Conservation (phyloP, 164 flowering plant genomes). For the Brasenia schreberi region DNA sequence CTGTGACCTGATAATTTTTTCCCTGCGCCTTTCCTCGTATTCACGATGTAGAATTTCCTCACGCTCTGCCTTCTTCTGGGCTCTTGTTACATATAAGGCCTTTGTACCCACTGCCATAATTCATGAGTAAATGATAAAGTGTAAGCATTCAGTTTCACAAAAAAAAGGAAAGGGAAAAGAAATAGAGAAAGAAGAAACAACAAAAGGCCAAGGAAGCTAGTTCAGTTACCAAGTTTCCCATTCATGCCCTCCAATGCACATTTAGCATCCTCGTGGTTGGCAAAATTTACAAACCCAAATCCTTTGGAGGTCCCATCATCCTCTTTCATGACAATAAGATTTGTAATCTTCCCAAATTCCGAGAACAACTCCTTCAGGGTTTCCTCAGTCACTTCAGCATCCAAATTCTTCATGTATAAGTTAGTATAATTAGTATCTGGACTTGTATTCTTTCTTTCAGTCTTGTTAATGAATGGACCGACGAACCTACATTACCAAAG, state of each 20-base stretch:
- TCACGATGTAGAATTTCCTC: slow-evolving; percentile 44
- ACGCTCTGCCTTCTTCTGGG: slow-evolving; percentile 84
- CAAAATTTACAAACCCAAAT: slow-evolving; percentile 91
- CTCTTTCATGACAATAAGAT: slow-evolving; percentile 44
- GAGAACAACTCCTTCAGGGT: slow-evolving; percentile 46
- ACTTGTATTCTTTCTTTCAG: slow-evolving; percentile 36
- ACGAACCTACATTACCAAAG: slow-evolving; percentile 39
- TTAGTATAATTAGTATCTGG: slow-evolving; percentile 62
- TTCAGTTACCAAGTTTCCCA: slow-evolving; percentile 54
- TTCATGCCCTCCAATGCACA: slow-evolving; percentile 55
- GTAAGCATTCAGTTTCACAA: too few species aligned
- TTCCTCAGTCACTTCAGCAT: slow-evolving; percentile 47
- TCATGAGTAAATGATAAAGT: too few species aligned
- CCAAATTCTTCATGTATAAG: slow-evolving; percentile 72
- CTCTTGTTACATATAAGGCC: slow-evolving; percentile 66
- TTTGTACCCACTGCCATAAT: slow-evolving; percentile 40
- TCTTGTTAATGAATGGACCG: slow-evolving; percentile 45
- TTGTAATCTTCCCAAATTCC: slow-evolving; percentile 57
- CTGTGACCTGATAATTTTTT: slow-evolving; percentile 48
- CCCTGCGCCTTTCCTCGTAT: slow-evolving; percentile 66
- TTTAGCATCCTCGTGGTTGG: slow-evolving; percentile 58
- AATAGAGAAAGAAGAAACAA: too few species aligned
- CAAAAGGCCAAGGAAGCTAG: background rate
- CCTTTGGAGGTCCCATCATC: slow-evolving; percentile 58
- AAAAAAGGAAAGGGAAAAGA: too few species aligned